Base-by-base conservation (phyloP, 305 asterid genomes). In the Andrographis paniculata region DNA sequence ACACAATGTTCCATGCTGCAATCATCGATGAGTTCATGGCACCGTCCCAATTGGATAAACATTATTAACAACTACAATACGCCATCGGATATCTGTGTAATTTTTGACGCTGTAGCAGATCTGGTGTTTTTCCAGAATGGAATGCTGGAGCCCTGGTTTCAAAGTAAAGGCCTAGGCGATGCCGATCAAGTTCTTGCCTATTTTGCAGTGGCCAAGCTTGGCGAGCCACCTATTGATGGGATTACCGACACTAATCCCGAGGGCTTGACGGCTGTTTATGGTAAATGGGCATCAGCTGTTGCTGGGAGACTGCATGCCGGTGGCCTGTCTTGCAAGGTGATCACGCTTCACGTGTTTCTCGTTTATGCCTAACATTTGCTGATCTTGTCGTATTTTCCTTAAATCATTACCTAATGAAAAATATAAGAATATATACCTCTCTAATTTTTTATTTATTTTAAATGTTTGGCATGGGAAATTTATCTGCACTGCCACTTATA, bases 111-210 rank as follows among this genome's bases (percentile, higher is more conserved):
- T 68, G 75, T 75, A 67, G 94, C 98, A 91, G 96, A 86, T 66
- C 78, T 91, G 89, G 95, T 91, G 53, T 86, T 89, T 83, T 91
- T 91, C 96, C 98, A 91, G 96, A 91, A 91, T 40, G 98, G 98
- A 64, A 86, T 91, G 98, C 71, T 91, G 80, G 98, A 91, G 72
- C 95, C 96, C 9, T 91, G 98, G 98, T 86, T 86, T 50, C 52
- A 73, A 53, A 82, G 82, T 60, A 86, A 80, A 71, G 92, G 87
- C 41, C 81, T 83, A 0, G 85, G 81, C 7, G 77, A 82, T 45
- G 93, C 96, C n/a, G 89, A 78, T 53, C 96, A 91, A 76, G 96
- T 91, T 58, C 59, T 91, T 61, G 98, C 98, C 0, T 91, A 91
- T 69, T 91, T 91, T 61, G 98, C 98, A 0, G 91, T 91, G 56